Conservation (phyloP, 2,329 filamentous ascomycete genomes). For the Paecilomyces formosus region DNA sequence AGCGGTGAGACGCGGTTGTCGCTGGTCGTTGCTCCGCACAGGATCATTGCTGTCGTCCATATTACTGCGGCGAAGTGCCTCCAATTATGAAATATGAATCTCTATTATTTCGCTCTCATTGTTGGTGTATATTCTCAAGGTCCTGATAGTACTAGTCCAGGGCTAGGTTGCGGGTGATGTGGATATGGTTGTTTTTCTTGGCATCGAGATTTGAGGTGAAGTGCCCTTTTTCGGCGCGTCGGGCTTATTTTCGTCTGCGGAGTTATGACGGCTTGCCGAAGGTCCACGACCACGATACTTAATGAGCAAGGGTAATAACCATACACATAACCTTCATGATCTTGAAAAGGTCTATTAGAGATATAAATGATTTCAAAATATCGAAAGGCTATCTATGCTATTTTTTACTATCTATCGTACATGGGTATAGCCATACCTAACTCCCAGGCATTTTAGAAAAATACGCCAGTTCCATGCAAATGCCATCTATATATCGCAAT, state of each 20-base stretch:
- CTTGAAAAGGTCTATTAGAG: too few relatives aligned
- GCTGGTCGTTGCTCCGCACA: neutral
- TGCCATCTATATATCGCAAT: neutral
- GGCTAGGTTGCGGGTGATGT: neutral
- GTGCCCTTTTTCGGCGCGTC: too few relatives aligned
- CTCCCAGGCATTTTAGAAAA: neutral
- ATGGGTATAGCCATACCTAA: neutral
- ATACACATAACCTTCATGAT: neutral
- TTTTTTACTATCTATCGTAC: neutral
- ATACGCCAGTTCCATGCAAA: neutral
- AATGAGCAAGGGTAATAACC: neutral
- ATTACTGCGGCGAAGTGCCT: neutral
- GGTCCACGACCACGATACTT: neutral
- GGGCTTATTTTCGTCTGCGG: neutral
- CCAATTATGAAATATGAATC: neutral
- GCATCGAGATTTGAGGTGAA: neutral
- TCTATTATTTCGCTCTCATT: neutral
- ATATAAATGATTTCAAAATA: too few relatives aligned
- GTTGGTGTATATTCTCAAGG: neutral
- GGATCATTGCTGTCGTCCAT: neutral
- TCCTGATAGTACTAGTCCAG: neutral
- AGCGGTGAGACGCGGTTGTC: slow-evolving; percentile 27
- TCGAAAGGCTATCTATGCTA: neutral
- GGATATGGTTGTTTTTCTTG: neutral
- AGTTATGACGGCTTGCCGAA: neutral